Evolutionary conservation across 768 basidiomycete species (phyloP), one percentile per base, ranked within the genome.

Genomic region (Psilocybe sp.): DNA sequence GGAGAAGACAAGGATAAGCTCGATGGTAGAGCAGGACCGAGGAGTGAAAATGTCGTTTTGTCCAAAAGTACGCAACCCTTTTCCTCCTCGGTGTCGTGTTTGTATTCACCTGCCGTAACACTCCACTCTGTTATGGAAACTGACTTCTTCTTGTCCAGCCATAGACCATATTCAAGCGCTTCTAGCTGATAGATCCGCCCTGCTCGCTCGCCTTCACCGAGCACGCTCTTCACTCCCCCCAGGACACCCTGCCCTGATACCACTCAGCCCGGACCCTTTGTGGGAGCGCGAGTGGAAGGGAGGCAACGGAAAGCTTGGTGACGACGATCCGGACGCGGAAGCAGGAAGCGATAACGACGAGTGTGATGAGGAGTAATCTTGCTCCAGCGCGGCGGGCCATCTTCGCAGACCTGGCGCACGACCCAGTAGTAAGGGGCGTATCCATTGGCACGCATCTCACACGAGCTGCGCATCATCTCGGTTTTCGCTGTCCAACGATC

Each of bases 221-320:
- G 87, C 89, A 18, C 79, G 82, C 28, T 71, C 67, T 6, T 59
- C 68, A 36, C 74, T 92, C 2, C 79, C 84, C 1, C 75, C 71
- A 4, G 75, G 77, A 2, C 88, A 92, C 60, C 85, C 82, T 4
- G 75, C 78, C 10, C 72, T 81, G 16, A 58, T 60, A 3, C 69
- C 72, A 3, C 48, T 64, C 31, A 53, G 49, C 14, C 56, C 61
- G 20, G 61, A 65, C 15, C 80, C 82, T 23, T 70, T 84, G 15
- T 94, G 92, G 92, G 89, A 92, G 62, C 78, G 87, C 37, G 82
- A 85, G 53, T 93, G 92, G 92, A 82, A 82, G 37, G 89, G 91
- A 13, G 91, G 89, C 1, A 74, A 79, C 47, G 75, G 76, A 43
- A 74, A 70, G 47, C 66, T 71, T 32, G 77, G 67, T 40, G 73